Evolutionary conservation across 495 filamentous ascomycete species (phyloP).

Genomic region (Trichoderma reesei): DNA sequence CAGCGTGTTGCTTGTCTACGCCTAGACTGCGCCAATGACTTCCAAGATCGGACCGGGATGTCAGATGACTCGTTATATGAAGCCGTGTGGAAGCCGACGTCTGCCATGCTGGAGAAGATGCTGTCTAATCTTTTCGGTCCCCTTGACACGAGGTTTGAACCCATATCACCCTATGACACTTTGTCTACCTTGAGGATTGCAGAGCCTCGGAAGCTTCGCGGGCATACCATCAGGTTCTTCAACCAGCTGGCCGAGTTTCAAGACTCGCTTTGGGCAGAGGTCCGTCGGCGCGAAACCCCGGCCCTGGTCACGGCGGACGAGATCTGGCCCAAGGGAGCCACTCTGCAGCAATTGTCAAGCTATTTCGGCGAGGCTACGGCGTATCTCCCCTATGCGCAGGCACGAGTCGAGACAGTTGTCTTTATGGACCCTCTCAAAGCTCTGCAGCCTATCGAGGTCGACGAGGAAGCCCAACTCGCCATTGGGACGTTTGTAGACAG

Average conservation of each 20-base stretch:
- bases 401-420: slow-evolving; percentile 15
- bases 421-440: slow-evolving; percentile 13
- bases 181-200: not conserved
- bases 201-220: not conserved
- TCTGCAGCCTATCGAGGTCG: slow-evolving; percentile 11
- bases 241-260: not conserved
- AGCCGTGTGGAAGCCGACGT: not conserved
- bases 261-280: not conserved
- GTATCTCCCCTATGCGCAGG: slow-evolving; percentile 15
- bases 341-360: not conserved
- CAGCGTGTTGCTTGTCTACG: not conserved
- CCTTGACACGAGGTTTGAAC: not conserved
- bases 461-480: slow-evolving; percentile 11
- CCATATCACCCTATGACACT: not conserved
- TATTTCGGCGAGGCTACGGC: not conserved
- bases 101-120: not conserved
- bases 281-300: not conserved
- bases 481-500: slow-evolving; percentile 17
- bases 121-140: not conserved
- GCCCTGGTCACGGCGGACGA: not conserved
- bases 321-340: not conserved
- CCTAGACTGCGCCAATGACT: not conserved
- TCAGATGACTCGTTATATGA: not conserved
- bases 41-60: not conserved
- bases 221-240: not conserved